phyloP scores from a whole-genome alignment of 1,139 yeast genomes.

The Pichia sp. region DNA sequence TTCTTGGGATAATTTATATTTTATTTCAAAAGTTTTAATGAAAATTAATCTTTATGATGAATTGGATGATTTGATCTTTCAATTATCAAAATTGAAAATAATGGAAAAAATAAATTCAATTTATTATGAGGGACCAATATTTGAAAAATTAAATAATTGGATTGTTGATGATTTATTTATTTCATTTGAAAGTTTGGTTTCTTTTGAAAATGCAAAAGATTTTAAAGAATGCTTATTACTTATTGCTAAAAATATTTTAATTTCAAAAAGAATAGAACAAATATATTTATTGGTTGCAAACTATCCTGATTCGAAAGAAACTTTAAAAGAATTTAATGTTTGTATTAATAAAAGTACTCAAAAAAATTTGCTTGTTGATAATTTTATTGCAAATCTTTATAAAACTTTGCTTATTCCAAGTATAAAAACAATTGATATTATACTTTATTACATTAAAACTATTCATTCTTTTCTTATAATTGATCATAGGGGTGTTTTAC shows the following conservation, averaged over 20 bases:
- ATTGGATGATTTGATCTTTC: slow-evolving; percentile 36
- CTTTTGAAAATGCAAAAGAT: slow-evolving; percentile 17
- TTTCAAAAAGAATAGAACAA: slow-evolving; percentile 52
- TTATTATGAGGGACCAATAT: slow-evolving; percentile 28
- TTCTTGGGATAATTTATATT: neutral
- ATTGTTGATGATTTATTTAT: slow-evolving; percentile 37
- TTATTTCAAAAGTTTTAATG: slow-evolving; percentile 11
- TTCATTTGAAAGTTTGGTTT: slow-evolving; percentile 24
- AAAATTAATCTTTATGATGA: slow-evolving; percentile 29
- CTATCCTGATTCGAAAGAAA: slow-evolving; percentile 54
- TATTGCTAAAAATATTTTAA: slow-evolving; percentile 41
- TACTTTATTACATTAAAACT: slow-evolving; percentile 63
- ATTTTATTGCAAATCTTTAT: slow-evolving; percentile 48
- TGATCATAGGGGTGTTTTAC: slow-evolving; percentile 83
- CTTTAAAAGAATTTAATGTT: slow-evolving; percentile 58
- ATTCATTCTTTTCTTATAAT: slow-evolving; percentile 65
- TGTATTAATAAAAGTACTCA: slow-evolving; percentile 37
- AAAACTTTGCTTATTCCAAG: slow-evolving; percentile 69
- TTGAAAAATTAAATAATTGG: slow-evolving; percentile 36
- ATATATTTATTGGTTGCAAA: slow-evolving; percentile 55
- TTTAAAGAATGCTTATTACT: slow-evolving; percentile 25
- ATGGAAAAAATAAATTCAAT: slow-evolving; percentile 32
- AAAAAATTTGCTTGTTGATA: slow-evolving; percentile 47
- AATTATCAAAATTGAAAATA: slow-evolving; percentile 39
- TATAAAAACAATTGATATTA: slow-evolving; percentile 68